A percentile compares a stretch with the other conserved stretches of the same genome.
These are phyloP conservation scores for Xylaria sp. DNA, from an alignment of 2,329 filamentous ascomycete species.

Conservation along the genomic window DNA sequence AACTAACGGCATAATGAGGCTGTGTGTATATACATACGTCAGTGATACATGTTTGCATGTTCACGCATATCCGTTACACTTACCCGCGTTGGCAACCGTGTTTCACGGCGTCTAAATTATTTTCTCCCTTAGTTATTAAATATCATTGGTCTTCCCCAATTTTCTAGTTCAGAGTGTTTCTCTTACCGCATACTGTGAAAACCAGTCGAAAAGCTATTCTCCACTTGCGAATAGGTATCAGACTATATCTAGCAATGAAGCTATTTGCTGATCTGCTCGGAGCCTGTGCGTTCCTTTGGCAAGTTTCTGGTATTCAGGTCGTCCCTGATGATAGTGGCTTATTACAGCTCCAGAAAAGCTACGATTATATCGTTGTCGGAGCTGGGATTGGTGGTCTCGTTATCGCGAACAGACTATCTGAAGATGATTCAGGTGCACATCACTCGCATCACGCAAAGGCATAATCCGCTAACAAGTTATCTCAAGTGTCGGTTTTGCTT, in stretches of 20 bases:
- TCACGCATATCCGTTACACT: neutral
- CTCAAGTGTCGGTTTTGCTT: slow-evolving; percentile 43
- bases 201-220: no score
- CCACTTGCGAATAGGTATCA: no score
- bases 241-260: slow-evolving; percentile 4
- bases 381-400: slow-evolving; percentile 45
- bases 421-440: slow-evolving; percentile 38
- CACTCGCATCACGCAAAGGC: neutral
- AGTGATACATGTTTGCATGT: neutral
- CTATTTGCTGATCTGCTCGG: neutral
- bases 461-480: slow-evolving; percentile 23
- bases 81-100: neutral
- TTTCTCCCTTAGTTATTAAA: neutral
- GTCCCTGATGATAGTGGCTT: slow-evolving; percentile 24
- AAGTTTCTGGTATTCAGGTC: slow-evolving; percentile 31
- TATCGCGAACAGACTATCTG: slow-evolving; percentile 43
- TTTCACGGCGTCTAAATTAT: neutral
- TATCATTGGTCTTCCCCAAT: neutral
- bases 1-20: neutral
- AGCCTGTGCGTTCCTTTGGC: slow-evolving; percentile 31
- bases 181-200: neutral
- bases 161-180: neutral
- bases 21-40: neutral
- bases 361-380: slow-evolving; percentile 45
- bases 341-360: slow-evolving; percentile 33